Conservation (phyloP, 257 asterid genomes). For the Solanum sejunctum region DNA sequence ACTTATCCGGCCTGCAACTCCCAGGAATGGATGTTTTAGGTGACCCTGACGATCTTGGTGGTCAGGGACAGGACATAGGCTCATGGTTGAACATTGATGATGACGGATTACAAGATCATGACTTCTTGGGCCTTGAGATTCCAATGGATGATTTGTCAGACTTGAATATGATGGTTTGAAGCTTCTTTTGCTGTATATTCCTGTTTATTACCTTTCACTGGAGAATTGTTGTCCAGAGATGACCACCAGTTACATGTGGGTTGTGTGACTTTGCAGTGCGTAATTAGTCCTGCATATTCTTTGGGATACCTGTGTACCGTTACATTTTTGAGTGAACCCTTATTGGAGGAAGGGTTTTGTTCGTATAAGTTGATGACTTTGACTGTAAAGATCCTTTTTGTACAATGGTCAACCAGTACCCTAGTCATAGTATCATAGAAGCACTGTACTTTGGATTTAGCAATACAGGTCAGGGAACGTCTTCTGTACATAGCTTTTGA, state of each 20-base stretch:
- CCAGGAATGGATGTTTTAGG: slow-evolving; percentile 79
- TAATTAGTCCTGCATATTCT: slow-evolving; percentile 39
- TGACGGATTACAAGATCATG: slow-evolving; percentile 62
- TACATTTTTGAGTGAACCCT: slow-evolving; percentile 35
- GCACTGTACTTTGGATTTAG: slow-evolving; percentile 50
- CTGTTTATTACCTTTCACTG: slow-evolving; percentile 29
- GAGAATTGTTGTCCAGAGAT: slow-evolving; percentile 18
- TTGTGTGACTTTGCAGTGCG: slow-evolving; percentile 22
- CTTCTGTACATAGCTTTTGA: slow-evolving; percentile 68
- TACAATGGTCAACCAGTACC: slow-evolving; percentile 26
- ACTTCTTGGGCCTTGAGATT: slow-evolving; percentile 67
- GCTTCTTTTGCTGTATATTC: slow-evolving; percentile 38
- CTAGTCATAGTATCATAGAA: slow-evolving; percentile 45
- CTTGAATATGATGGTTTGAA: slow-evolving; percentile 76
- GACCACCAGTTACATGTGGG: slow-evolving; percentile 31
- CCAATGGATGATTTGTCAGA: slow-evolving; percentile 87
- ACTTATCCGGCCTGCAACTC: slow-evolving; percentile 70
- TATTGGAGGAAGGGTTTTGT: slow-evolving; percentile 24
- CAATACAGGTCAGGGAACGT: slow-evolving; percentile 46
- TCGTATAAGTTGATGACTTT: slow-evolving; percentile 31
- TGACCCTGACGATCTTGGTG: slow-evolving; percentile 52
- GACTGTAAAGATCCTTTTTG: slow-evolving; percentile 80
- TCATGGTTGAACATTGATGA: slow-evolving; percentile 83
- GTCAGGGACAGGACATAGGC: slow-evolving; percentile 81
- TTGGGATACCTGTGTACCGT: slow-evolving; percentile 38